Evolutionary conservation across 2,329 filamentous ascomycete species (phyloP).

Genomic region (Paecilomyces formosus): DNA sequence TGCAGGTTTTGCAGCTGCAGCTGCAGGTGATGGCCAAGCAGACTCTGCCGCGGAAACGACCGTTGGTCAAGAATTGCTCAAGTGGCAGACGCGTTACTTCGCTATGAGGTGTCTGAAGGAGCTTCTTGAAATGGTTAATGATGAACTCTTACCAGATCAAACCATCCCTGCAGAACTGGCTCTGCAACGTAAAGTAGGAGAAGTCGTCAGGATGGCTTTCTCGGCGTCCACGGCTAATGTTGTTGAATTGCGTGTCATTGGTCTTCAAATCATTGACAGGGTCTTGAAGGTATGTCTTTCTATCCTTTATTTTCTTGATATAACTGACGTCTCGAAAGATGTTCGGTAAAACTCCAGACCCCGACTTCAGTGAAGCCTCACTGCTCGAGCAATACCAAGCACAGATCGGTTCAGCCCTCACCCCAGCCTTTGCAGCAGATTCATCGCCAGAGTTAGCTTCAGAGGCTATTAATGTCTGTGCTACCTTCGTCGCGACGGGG

Average conservation of each 20-base stretch:
- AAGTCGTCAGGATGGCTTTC: conserved; percentile 94
- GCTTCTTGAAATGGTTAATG: conserved; percentile 69
- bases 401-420: conserved; percentile 93
- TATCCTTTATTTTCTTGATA: background rate
- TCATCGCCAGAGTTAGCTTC: conserved; percentile 93
- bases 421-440: conserved; percentile 89
- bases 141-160: conserved; percentile 69
- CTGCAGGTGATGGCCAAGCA: conserved; percentile 53
- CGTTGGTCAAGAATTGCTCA: conserved; percentile 74
- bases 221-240: conserved; percentile 94
- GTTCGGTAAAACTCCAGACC: conserved; percentile 92
- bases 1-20: conserved; percentile 81
- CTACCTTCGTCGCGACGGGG: conserved; percentile 93
- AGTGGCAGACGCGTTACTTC: conserved; percentile 94
- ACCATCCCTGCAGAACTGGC: conserved; percentile 70
- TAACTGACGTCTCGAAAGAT: conserved; percentile 41
- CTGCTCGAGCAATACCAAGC: conserved; percentile 97
- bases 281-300: conserved; percentile 58
- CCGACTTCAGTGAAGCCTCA: conserved; percentile 95
- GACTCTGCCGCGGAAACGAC: conserved; percentile 42
- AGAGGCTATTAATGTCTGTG: conserved; percentile 93
- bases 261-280: conserved; percentile 87
- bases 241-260: conserved; percentile 80
- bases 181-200: conserved; percentile 75
- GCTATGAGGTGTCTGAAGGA: conserved; percentile 84